phyloP scores from a whole-genome alignment of 495 filamentous ascomycete species.

The Aspergillus baeticus region DNA sequence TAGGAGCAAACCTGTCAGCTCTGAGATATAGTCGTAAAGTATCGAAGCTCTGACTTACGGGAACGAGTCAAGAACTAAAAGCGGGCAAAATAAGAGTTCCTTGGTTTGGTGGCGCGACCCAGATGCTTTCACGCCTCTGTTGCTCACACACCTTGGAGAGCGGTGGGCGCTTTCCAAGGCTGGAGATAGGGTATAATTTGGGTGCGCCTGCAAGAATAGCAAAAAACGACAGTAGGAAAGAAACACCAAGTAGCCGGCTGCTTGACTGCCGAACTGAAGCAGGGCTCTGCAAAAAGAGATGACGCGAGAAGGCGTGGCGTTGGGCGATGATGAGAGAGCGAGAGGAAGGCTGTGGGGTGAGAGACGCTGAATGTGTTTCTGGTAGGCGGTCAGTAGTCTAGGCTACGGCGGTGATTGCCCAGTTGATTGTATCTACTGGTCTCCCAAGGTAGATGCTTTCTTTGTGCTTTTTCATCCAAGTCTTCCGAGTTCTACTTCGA shows the following conservation, averaged over 20 bases:
- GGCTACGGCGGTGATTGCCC: neutral
- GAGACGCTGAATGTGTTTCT: conserved; percentile 13
- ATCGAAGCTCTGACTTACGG: neutral
- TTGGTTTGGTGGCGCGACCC: neutral
- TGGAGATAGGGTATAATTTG: neutral
- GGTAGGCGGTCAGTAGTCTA: conserved; percentile 34
- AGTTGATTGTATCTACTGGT: neutral
- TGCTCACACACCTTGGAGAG: conserved; percentile 12
- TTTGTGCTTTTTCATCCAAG: neutral
- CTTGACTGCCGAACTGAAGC: neutral
- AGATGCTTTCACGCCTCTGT: neutral
- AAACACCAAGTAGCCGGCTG: neutral
- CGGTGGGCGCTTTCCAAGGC: conserved; percentile 14
- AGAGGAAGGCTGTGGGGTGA: conserved; percentile 18
- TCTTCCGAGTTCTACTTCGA: neutral
- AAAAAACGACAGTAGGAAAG: neutral
- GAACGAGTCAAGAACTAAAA: neutral
- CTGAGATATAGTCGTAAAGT: neutral
- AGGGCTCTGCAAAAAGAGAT: neutral
- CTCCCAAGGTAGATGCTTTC: too few species aligned
- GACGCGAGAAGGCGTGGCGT: conserved; percentile 32
- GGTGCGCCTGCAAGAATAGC: neutral
- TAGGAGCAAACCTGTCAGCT: conserved; percentile 6
- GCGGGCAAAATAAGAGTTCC: neutral
- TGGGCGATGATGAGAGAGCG: conserved; percentile 26